Evolutionary conservation across 2,329 filamentous ascomycete species (phyloP).

Genomic region (Colletotrichum sidae): DNA sequence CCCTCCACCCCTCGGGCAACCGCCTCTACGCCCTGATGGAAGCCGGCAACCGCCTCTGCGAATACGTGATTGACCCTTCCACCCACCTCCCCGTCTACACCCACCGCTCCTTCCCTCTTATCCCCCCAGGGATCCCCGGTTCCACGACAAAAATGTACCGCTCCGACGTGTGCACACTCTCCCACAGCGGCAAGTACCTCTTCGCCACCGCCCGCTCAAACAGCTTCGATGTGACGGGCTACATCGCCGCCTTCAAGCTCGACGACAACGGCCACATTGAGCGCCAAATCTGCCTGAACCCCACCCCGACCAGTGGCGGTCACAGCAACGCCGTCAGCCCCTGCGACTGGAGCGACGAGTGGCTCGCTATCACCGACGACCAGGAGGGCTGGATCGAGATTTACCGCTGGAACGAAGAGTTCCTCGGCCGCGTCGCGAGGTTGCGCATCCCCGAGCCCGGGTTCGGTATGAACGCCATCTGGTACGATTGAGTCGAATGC

Average conservation of each 20-base stretch:
- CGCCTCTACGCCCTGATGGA: slow-evolving; percentile 92
- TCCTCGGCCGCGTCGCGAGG: slow-evolving; percentile 80
- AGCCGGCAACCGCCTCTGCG: slow-evolving; percentile 84
- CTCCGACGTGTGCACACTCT: slow-evolving; percentile 84
- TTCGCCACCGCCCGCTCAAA: slow-evolving; percentile 89
- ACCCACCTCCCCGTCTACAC: slow-evolving; percentile 85
- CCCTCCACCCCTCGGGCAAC: slow-evolving; percentile 80
- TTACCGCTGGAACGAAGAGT: slow-evolving; percentile 87
- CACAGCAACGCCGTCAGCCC: slow-evolving; percentile 91
- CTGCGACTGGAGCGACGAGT: slow-evolving; percentile 87
- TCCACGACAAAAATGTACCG: slow-evolving; percentile 74
- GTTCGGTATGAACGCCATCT: slow-evolving; percentile 97
- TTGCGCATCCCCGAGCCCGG: slow-evolving; percentile 86
- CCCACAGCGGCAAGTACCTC: slow-evolving; percentile 76
- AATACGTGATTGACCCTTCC: slow-evolving; percentile 81
- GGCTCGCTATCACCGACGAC: slow-evolving; percentile 90
- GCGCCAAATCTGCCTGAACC: slow-evolving; percentile 82
- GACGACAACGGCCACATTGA: slow-evolving; percentile 77
- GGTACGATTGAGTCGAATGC: slow-evolving; percentile 72
- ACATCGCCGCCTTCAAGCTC: slow-evolving; percentile 84
- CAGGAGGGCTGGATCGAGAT: slow-evolving; percentile 90
- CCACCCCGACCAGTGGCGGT: slow-evolving; percentile 87
- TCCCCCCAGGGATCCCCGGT: slow-evolving; percentile 76
- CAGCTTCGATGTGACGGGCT: slow-evolving; percentile 79
- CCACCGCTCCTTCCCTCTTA: slow-evolving; percentile 79